Evolutionary conservation across 306 rosid genomes (phyloP).

Genomic region (Cucurbita maxima): DNA sequence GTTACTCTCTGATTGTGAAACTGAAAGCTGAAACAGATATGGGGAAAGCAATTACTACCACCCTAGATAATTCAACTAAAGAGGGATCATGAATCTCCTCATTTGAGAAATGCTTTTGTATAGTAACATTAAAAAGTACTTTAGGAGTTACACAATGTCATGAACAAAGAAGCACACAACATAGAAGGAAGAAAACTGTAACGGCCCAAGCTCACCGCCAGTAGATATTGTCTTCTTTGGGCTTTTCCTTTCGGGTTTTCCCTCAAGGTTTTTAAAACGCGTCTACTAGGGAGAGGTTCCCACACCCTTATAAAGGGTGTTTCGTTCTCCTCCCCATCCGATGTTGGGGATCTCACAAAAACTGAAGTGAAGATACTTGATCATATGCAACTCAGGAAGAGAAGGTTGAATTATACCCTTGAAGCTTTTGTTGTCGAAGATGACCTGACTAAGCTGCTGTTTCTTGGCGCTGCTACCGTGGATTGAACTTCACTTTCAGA

Average conservation of each 20-base stretch:
- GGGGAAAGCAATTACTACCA: background rate
- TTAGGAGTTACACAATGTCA: background rate
- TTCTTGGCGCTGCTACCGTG: conserved; percentile 34
- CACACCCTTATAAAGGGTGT: too few relatives aligned
- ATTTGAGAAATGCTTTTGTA: background rate
- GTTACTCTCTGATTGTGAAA: conserved; percentile 67
- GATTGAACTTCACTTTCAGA: conserved; percentile 45
- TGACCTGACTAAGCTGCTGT: conserved; percentile 43
- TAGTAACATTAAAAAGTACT: background rate
- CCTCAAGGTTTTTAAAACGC: too few relatives aligned
- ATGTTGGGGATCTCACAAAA: too few relatives aligned
- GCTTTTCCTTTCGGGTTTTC: too few relatives aligned
- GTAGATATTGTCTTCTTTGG: too few relatives aligned
- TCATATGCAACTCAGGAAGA: background rate
- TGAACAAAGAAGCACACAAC: too few relatives aligned
- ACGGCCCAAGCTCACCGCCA: too few relatives aligned
- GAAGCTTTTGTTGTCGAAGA: conserved; percentile 61
- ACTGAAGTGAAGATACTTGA: background rate
- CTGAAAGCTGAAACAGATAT: conserved; percentile 61
- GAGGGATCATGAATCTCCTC: background rate
- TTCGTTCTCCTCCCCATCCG: too few relatives aligned
- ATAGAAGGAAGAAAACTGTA: too few relatives aligned
- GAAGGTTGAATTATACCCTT: conserved; percentile 39
- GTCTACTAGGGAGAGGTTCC: too few relatives aligned
- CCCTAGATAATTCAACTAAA: background rate